These are phyloP conservation scores for Salvia sclarea DNA, from an alignment of 305 asterid genomes.

Conservation along the genomic window DNA sequence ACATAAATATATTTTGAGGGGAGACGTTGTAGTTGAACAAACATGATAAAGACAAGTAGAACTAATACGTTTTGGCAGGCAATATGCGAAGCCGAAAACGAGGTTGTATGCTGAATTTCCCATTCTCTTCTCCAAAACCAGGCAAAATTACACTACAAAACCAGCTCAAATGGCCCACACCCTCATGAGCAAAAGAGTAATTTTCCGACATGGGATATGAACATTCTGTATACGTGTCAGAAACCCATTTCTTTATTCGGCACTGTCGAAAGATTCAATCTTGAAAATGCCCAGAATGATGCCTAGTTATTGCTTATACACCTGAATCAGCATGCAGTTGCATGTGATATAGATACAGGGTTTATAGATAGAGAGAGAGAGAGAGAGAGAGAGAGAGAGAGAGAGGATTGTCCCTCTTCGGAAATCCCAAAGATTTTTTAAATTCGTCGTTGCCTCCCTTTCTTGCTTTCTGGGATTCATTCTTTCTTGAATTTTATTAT, in stretches of 20 bases:
- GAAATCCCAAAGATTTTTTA: slow-evolving; percentile 32
- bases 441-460: slow-evolving; percentile 26
- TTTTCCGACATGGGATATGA: not conserved
- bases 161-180: not conserved
- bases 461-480: slow-evolving; percentile 25
- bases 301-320: not conserved
- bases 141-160: not conserved
- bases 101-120: not conserved
- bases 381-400: not conserved
- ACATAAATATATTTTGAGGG: no score
- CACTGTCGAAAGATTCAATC: slow-evolving; percentile 16
- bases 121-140: not conserved
- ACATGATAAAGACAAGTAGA: slow-evolving; percentile 3
- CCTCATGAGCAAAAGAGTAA: slow-evolving; percentile 7
- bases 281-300: slow-evolving; percentile 19
- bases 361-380: not conserved
- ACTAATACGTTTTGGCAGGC: not conserved
- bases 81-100: not conserved
- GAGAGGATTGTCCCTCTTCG: slow-evolving; percentile 21
- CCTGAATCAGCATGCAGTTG: slow-evolving; percentile 32
- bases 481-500: slow-evolving; percentile 15
- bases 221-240: slow-evolving; percentile 16
- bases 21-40: slow-evolving; percentile 31
- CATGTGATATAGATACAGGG: slow-evolving; percentile 15
- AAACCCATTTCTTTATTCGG: slow-evolving; percentile 6